A percentile compares a stretch with the other conserved stretches of the same genome.
phyloP scores from a whole-genome alignment of 345 rosid species.

The Melastoma malabathricum region DNA sequence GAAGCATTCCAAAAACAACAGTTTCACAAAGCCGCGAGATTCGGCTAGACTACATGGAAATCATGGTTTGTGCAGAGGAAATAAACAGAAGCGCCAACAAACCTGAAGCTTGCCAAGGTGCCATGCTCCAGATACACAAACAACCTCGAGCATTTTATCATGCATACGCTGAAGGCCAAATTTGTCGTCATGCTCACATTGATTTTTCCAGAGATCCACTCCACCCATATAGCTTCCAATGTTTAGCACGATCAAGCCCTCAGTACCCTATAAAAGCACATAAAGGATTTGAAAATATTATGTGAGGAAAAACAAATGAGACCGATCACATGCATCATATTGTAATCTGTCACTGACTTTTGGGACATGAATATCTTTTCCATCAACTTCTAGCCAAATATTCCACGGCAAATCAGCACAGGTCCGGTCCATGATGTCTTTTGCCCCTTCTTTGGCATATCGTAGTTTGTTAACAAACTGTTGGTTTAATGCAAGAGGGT shows the following conservation, averaged over 20 bases:
- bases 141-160: constrained; percentile 69
- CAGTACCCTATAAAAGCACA: constrained; percentile 40
- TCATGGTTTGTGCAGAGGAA: not conserved
- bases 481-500: not conserved
- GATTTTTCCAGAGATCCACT: constrained; percentile 84
- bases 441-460: constrained; percentile 84
- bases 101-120: constrained; percentile 94
- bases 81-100: not conserved
- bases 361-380: constrained; percentile 57
- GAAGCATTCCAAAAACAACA: not conserved
- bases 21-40: not conserved
- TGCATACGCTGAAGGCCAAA: constrained; percentile 63
- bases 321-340: constrained; percentile 3
- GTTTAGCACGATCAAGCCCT: constrained; percentile 71
- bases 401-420: constrained; percentile 84
- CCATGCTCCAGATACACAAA: constrained; percentile 75
- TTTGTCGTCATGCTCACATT: constrained; percentile 53
- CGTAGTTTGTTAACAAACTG: constrained; percentile 82
- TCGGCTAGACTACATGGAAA: not conserved
- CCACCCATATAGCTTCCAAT: constrained; percentile 93
- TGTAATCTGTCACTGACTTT: constrained; percentile 24
- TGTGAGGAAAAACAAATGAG: constrained; percentile 1
- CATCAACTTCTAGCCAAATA: constrained; percentile 83
- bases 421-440: constrained; percentile 78
- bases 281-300: not conserved